These are phyloP conservation scores for Colletotrichum sp. DNA, from an alignment of 2,329 filamentous ascomycete genomes.

Conservation along the genomic window DNA sequence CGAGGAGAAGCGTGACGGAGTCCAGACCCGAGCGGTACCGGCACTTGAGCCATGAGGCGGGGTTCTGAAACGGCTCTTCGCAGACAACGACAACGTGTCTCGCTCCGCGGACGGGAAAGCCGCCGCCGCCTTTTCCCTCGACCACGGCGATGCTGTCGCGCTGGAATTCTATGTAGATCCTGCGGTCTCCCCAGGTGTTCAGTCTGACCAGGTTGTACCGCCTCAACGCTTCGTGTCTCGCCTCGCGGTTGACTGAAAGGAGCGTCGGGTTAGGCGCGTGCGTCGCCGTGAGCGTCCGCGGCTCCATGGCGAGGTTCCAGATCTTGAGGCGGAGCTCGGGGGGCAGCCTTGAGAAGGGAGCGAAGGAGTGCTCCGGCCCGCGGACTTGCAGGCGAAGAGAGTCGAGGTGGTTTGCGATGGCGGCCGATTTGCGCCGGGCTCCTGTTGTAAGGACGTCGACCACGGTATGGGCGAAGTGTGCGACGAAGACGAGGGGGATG, in stretches of 20 bases:
- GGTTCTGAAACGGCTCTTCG: conserved; percentile 13
- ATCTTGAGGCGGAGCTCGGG: conserved; percentile 17
- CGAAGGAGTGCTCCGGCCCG: conserved; percentile 14
- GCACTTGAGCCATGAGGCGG: conserved; percentile 12
- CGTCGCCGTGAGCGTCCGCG: conserved; percentile 5
- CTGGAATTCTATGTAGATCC: conserved; percentile 10
- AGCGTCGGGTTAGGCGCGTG: conserved; percentile 12
- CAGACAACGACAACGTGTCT: conserved; percentile 11
- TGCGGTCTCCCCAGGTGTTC: conserved; percentile 18
- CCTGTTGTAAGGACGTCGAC: not conserved
- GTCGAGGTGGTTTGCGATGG: not conserved
- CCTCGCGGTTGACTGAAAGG: conserved; percentile 8
- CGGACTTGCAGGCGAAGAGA: conserved; percentile 8
- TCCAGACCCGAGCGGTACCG: conserved; percentile 11
- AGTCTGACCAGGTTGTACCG: conserved; percentile 1
- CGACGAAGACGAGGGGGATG: conserved; percentile 15
- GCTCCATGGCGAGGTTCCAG: conserved; percentile 13
- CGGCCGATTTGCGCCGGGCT: conserved; percentile 6
- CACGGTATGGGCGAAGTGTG: conserved; percentile 15
- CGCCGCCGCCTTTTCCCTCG: conserved; percentile 16
- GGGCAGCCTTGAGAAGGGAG: not conserved
- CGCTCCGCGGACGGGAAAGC: conserved; percentile 14
- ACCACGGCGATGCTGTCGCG: conserved; percentile 7
- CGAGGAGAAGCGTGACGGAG: conserved; percentile 5
- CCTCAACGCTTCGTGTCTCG: conserved; percentile 4